Evolutionary conservation across 768 basidiomycete genomes (phyloP), one percentile per base, ranked within the genome.

Genomic region (Fomitopsis pulvina): DNA sequence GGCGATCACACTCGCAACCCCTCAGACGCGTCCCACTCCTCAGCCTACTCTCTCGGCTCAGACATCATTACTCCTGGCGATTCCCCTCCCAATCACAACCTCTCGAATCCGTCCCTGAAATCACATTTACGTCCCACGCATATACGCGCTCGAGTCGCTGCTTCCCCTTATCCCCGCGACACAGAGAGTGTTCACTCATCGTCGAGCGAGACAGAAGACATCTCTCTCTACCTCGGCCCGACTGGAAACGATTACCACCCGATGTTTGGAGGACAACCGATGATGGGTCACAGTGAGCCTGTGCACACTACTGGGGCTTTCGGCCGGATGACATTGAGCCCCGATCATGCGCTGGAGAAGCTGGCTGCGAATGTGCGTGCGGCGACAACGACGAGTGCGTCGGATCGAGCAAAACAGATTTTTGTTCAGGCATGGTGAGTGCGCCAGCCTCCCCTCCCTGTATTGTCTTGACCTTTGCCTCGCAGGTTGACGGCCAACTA

Each of bases 371-470:
- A 89, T 58, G 88, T 92, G 29, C 81, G 90, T 45, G 85, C 85
- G 39, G 91, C 91, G 11, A 92, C 90, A 2, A 93, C 90, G 7
- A 92, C 90, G 32, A 91, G 87, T 61, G 90, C 91, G 45, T 92
- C 90, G 10, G 91, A 93, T 66, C 72, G 91, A 60, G 90, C 91
- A 46, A 92, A 92, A 61, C 88, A 92, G 68, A 91, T 92, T 60
- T 93, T 93, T 60, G 90, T 92, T 18, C 91, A 92, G 67, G 88
- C 88, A 50, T 93, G 91, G 91, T 91, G 57, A 57, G 83, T 75
- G 47, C 40, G 39, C 41, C 53, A 45, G 27, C 45, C n/a, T 50
- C 37, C 41, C 20, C n/a, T 47, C 46, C 34, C 32, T 37, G 18
- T 52, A 32, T 25, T 41, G 48, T n/a, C 42, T 38, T 48, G 41